Conservation (phyloP, 352 stramenopile species). For the Globisporangium takayamanum region DNA sequence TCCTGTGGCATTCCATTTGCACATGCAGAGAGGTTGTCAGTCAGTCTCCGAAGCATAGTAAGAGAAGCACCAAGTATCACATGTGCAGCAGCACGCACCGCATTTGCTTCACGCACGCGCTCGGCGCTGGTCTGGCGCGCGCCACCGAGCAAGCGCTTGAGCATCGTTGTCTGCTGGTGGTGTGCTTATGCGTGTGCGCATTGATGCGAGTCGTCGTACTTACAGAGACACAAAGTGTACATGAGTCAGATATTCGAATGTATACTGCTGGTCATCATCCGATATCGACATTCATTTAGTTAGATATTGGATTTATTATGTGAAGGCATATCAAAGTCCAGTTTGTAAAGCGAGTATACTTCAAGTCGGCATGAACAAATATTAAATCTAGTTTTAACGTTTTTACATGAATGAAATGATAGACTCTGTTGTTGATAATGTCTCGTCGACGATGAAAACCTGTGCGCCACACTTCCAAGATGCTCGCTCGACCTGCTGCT, state of each 20-base stretch:
- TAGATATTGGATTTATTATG: not conserved
- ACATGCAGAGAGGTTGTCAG: not conserved
- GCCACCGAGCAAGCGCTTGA: slow-evolving; percentile 19
- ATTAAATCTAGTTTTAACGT: not conserved
- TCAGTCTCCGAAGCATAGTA: not conserved
- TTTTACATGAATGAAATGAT: not conserved
- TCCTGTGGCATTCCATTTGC: slow-evolving; percentile 22
- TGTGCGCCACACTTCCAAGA: too few relatives aligned
- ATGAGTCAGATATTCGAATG: not conserved
- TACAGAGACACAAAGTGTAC: not conserved
- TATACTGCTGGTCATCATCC: not conserved
- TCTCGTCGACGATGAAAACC: not conserved
- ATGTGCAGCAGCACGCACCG: slow-evolving; percentile 14
- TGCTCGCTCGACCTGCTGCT: not conserved
- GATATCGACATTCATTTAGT: not conserved
- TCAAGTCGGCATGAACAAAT: not conserved
- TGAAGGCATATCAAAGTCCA: not conserved
- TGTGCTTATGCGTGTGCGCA: not conserved
- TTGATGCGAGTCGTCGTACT: not conserved
- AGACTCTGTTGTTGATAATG: not conserved
- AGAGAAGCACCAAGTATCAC: not conserved
- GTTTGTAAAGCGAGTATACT: not conserved
- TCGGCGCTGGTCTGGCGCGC: slow-evolving; percentile 37
- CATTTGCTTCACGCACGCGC: slow-evolving; percentile 35
- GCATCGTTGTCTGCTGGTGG: not conserved